Evolutionary conservation across 2,329 filamentous ascomycete species (phyloP).

Genomic region (Podosphaera aphanis): DNA sequence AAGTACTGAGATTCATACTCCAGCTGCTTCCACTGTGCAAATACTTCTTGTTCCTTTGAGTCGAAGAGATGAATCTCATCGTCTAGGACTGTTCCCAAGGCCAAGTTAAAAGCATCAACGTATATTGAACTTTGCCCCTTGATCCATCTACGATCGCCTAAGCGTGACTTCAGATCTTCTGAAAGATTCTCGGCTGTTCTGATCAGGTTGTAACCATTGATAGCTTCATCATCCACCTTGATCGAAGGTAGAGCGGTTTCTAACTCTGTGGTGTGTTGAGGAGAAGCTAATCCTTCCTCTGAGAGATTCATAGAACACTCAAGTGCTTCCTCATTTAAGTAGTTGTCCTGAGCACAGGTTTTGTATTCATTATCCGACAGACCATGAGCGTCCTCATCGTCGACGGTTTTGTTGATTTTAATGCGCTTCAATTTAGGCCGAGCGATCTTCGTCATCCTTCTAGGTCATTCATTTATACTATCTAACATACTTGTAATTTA

Average conservation of each 20-base stretch:
- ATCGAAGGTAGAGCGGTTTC: constrained; percentile 49
- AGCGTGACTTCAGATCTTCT: constrained; percentile 22
- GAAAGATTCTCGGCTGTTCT: constrained; percentile 17
- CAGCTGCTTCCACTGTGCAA: constrained; percentile 48
- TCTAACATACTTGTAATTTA: no score
- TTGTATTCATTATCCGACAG: no score
- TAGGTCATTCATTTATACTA: no score
- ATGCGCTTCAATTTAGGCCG: no score
- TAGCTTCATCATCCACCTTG: constrained; percentile 43
- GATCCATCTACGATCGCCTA: constrained; percentile 40
- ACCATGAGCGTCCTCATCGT: no score
- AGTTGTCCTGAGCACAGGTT: not conserved
- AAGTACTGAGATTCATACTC: constrained; percentile 77
- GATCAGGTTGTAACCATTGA: constrained; percentile 56
- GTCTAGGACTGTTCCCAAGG: constrained; percentile 67
- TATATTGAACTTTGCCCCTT: constrained; percentile 75
- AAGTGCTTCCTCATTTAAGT: constrained; percentile 14
- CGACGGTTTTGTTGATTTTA: no score
- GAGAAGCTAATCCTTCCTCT: constrained; percentile 13
- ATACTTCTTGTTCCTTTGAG: constrained; percentile 52
- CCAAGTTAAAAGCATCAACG: constrained; percentile 88
- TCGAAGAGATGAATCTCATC: constrained; percentile 80
- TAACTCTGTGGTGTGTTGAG: constrained; percentile 33
- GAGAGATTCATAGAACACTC: constrained; percentile 16
- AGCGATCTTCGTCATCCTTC: no score